Conservation (phyloP, 345 rosid species). For the Populus ilicifolia region DNA sequence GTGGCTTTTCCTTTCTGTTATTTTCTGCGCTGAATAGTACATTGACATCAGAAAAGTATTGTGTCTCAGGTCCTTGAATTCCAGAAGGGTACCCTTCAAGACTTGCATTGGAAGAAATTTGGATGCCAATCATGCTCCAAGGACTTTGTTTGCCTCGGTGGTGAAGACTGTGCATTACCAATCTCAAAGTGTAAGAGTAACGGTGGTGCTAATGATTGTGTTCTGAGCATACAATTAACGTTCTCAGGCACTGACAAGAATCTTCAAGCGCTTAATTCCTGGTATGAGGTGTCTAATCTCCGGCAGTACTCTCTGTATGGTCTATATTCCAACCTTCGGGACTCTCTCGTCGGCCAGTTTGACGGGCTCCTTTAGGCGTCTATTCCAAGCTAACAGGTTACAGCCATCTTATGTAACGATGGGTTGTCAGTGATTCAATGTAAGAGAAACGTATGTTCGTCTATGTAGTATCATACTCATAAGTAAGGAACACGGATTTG, state of each 20-base stretch:
- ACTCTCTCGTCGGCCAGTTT: conserved; percentile 22
- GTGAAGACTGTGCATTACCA: conserved; percentile 65
- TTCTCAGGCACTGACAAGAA: conserved; percentile 87
- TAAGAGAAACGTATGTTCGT: not conserved
- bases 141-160: conserved; percentile 45
- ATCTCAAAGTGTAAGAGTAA: conserved; percentile 44
- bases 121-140: conserved; percentile 64
- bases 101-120: conserved; percentile 70
- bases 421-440: not conserved
- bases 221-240: conserved; percentile 56
- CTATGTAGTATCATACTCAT: not conserved
- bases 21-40: not conserved
- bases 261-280: conserved; percentile 62
- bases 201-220: conserved; percentile 53
- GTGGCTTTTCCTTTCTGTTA: not conserved
- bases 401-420: not conserved
- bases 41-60: not conserved
- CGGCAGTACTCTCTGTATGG: conserved; percentile 57
- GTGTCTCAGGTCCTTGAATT: conserved; percentile 67
- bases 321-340: conserved; percentile 40
- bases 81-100: conserved; percentile 69
- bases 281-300: conserved; percentile 82
- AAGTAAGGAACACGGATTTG: not conserved
- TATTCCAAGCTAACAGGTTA: not conserved
- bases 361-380: conserved; percentile 12